These are phyloP conservation scores for Citrullus colocynthis DNA, from an alignment of 306 rosid genomes.

Conservation along the genomic window DNA sequence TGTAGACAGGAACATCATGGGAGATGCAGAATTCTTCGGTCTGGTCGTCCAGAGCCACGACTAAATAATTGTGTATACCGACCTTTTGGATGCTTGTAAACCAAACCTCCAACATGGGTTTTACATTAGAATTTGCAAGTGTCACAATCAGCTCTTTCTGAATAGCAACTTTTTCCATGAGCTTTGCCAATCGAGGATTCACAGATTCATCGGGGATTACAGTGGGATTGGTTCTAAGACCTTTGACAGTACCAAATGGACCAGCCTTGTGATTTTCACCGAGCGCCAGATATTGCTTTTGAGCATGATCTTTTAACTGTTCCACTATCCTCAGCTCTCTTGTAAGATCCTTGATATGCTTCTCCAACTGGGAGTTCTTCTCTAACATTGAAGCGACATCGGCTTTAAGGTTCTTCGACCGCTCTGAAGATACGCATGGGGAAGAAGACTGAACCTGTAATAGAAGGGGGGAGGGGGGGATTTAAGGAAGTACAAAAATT, in stretches of 20 bases:
- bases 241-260: slow-evolving; percentile 69
- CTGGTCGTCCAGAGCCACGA: slow-evolving; percentile 54
- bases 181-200: slow-evolving; percentile 66
- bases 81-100: slow-evolving; percentile 56
- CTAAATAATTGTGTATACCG: slow-evolving; percentile 64
- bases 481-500: not conserved
- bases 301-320: slow-evolving; percentile 57
- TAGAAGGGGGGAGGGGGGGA: not conserved
- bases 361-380: slow-evolving; percentile 44
- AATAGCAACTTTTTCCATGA: slow-evolving; percentile 55
- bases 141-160: slow-evolving; percentile 56
- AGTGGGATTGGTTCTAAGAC: slow-evolving; percentile 67
- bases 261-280: slow-evolving; percentile 74
- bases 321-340: slow-evolving; percentile 48
- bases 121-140: slow-evolving; percentile 67
- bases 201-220: slow-evolving; percentile 55
- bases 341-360: slow-evolving; percentile 33
- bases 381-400: slow-evolving; percentile 31
- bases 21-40: slow-evolving; percentile 55
- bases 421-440: slow-evolving; percentile 40
- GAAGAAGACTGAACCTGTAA: slow-evolving; percentile 35
- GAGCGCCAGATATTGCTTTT: slow-evolving; percentile 41
- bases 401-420: slow-evolving; percentile 27
- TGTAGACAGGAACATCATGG: slow-evolving; percentile 63
- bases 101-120: slow-evolving; percentile 60